These are phyloP conservation scores for Cucumis cinereus DNA, from an alignment of 306 rosid genomes.

Conservation along the genomic window DNA sequence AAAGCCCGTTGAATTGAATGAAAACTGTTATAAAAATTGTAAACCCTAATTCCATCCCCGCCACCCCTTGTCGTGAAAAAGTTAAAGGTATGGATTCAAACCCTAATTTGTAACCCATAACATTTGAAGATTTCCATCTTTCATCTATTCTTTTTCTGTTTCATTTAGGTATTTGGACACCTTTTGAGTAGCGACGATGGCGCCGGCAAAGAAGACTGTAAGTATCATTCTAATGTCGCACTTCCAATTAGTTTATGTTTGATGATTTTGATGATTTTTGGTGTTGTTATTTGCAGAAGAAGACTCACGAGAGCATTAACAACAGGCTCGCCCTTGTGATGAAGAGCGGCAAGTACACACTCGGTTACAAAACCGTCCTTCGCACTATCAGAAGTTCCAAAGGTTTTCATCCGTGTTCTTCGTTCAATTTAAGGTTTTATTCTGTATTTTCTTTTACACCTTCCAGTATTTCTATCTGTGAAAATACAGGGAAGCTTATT, in stretches of 20 bases:
- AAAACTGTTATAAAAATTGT: not conserved
- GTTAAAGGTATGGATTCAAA: not conserved
- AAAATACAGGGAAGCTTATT: constrained; percentile 29
- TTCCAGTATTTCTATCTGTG: not conserved
- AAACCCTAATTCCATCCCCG: not conserved
- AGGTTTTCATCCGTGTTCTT: constrained; percentile 1
- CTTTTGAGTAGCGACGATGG: constrained; percentile 9
- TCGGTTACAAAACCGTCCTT: constrained; percentile 35
- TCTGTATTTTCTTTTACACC: not conserved
- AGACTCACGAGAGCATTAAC: constrained; percentile 34
- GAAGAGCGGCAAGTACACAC: constrained; percentile 32
- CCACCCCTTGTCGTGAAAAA: not conserved
- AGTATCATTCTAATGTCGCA: not conserved
- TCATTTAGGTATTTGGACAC: not conserved
- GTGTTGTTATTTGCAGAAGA: constrained; percentile 23
- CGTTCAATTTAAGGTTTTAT: not conserved
- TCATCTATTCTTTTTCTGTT: not conserved
- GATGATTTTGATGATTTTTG: not conserved
- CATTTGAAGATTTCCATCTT: not conserved
- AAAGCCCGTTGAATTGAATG: not conserved
- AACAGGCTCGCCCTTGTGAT: constrained; percentile 33
- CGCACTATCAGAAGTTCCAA: constrained; percentile 29
- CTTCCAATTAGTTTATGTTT: not conserved
- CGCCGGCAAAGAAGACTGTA: constrained; percentile 19
- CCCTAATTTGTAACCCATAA: not conserved